A percentile compares a stretch with the other conserved stretches of the same genome.
Conservation (phyloP, 1,284 basidiomycete species). For the Leccinum insolens region DNA sequence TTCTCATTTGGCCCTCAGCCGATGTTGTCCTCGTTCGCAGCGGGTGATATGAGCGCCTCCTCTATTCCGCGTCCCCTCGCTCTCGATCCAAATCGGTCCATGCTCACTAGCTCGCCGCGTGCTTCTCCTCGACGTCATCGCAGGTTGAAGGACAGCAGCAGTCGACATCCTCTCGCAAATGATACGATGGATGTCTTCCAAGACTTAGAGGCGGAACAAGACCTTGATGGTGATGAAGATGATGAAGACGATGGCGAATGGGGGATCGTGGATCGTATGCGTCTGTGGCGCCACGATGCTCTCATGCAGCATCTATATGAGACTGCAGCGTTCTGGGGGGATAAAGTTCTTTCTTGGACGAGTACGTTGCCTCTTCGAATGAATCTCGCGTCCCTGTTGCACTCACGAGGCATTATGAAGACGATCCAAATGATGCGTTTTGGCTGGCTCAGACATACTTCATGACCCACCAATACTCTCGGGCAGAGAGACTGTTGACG, state of each 20-base stretch:
- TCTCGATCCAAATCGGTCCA: conserved; percentile 76
- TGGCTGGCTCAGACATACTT: conserved; percentile 99
- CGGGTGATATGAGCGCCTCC: conserved; percentile 57
- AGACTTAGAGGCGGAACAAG: conserved; percentile 61
- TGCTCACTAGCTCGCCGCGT: conserved; percentile 69
- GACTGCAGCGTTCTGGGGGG: conserved; percentile 98
- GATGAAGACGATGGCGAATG: conserved; percentile 47
- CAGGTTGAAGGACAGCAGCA: conserved; percentile 49
- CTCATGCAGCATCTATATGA: conserved; percentile 98
- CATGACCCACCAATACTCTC: conserved; percentile 91
- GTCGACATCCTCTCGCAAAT: conserved; percentile 72
- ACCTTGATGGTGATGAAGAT: conserved; percentile 47
- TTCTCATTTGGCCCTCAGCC: conserved; percentile 82
- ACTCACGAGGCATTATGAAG: conserved; percentile 44
- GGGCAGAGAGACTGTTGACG: conserved; percentile 90
- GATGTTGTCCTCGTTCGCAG: conserved; percentile 67
- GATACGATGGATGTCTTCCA: conserved; percentile 78
- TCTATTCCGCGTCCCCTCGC: conserved; percentile 57
- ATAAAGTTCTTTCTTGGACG: conserved; percentile 94
- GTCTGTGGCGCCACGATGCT: conserved; percentile 96
- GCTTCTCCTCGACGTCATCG: conserved; percentile 60
- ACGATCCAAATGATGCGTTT: conserved; percentile 95
- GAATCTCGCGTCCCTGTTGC: background rate
- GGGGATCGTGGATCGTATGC: conserved; percentile 92
- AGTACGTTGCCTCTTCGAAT: conserved; percentile 57